Conservation (phyloP, 2,329 filamentous ascomycete species). For the Colletotrichum gigasporum region DNA sequence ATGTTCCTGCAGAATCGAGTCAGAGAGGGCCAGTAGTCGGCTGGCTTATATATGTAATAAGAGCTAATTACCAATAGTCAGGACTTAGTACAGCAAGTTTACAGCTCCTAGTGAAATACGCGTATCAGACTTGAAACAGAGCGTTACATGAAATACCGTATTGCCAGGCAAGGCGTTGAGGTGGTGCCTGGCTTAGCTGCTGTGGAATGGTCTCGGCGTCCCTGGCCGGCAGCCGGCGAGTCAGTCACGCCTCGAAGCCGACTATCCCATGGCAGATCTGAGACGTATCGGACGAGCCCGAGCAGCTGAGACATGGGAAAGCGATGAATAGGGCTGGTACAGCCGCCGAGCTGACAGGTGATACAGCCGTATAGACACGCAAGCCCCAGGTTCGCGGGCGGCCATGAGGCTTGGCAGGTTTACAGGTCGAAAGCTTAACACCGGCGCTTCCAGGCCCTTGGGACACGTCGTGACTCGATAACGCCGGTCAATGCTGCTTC, state of each 20-base stretch:
- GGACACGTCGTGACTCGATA: neutral
- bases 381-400: neutral
- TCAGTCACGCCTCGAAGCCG: neutral
- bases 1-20: too few species aligned
- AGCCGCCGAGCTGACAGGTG: neutral
- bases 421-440: neutral
- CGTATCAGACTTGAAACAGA: too few species aligned
- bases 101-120: too few species aligned
- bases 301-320: neutral
- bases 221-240: too few species aligned
- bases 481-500: neutral
- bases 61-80: too few species aligned
- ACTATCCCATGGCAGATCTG: neutral
- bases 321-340: neutral
- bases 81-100: too few species aligned
- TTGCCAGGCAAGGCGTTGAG: too few species aligned
- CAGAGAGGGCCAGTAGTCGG: too few species aligned
- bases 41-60: too few species aligned
- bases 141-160: too few species aligned
- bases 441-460: neutral
- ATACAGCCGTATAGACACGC: neutral
- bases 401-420: neutral
- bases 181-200: too few species aligned
- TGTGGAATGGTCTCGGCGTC: too few species aligned
- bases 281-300: conserved; percentile 9